These are phyloP conservation scores for Euptelea pleiosperma DNA, from an alignment of 164 flowering plant species.

Conservation along the genomic window DNA sequence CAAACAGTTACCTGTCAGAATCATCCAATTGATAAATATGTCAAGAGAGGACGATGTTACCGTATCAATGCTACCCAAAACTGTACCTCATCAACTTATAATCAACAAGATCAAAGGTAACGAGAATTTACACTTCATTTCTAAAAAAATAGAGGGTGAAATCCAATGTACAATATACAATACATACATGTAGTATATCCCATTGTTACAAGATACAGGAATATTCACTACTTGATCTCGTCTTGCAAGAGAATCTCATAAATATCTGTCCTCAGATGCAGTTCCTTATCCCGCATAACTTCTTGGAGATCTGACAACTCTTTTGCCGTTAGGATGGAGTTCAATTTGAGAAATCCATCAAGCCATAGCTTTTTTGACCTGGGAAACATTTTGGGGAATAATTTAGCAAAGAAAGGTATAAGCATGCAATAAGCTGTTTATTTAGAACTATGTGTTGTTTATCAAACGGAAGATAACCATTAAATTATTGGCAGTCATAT, in stretches of 20 bases:
- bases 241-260: slow-evolving; percentile 93
- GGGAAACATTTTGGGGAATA: slow-evolving; percentile 4
- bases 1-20: too few relatives aligned
- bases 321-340: slow-evolving; percentile 54
- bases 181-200: background rate
- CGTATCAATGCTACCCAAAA: background rate
- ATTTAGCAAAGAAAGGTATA: background rate
- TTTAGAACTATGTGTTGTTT: background rate
- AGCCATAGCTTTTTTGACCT: slow-evolving; percentile 97
- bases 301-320: slow-evolving; percentile 95
- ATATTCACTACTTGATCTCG: slow-evolving; percentile 32
- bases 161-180: background rate
- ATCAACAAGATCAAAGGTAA: background rate
- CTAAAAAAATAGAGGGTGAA: background rate
- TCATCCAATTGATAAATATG: too few relatives aligned
- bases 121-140: background rate
- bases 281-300: slow-evolving; percentile 93
- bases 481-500: too few relatives aligned
- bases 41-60: too few relatives aligned
- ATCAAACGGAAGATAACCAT: background rate
- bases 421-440: background rate
- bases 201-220: slow-evolving; percentile 2
- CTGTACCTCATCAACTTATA: background rate
- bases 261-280: slow-evolving; percentile 86
- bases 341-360: slow-evolving; percentile 73